Percentiles rank a stretch among this genome's conserved stretches.
phyloP scores from a whole-genome alignment of 1,284 basidiomycete genomes.

The Trametes hirsuta region DNA sequence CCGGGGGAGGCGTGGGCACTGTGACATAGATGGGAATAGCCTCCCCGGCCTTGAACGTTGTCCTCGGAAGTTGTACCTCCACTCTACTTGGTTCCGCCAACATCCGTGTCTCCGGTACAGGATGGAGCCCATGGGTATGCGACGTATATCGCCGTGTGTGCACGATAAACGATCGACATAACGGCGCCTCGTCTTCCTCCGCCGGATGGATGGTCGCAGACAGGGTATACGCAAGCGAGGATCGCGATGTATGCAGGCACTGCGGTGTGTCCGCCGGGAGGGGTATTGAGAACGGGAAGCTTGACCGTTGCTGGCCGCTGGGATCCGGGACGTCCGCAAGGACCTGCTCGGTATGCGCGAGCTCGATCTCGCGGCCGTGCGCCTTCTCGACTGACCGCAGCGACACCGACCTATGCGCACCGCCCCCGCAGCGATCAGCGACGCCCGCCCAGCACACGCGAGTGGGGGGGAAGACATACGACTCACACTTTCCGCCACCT shows the following conservation, averaged over 20 bases:
- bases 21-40: constrained; percentile 77
- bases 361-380: constrained; percentile 64
- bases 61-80: constrained; percentile 70
- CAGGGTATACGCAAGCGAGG: constrained; percentile 66
- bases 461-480: background rate
- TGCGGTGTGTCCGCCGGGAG: constrained; percentile 76
- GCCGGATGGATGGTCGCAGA: constrained; percentile 64
- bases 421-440: background rate
- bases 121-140: constrained; percentile 54
- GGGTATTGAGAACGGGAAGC: constrained; percentile 77
- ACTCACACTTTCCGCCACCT: constrained; percentile 74
- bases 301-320: constrained; percentile 50
- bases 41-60: constrained; percentile 69
- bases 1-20: constrained; percentile 66
- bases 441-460: constrained; percentile 3
- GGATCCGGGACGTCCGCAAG: constrained; percentile 47
- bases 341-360: constrained; percentile 54
- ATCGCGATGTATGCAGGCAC: constrained; percentile 70
- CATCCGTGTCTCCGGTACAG: constrained; percentile 59
- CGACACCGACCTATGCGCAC: constrained; percentile 57
- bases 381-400: constrained; percentile 70
- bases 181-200: constrained; percentile 41
- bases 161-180: constrained; percentile 62
- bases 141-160: constrained; percentile 76
- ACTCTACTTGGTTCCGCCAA: constrained; percentile 66